Evolutionary conservation across 1,139 yeast genomes (phyloP), one percentile per base, ranked within the genome.

Genomic region (Geotrichum candidum): DNA sequence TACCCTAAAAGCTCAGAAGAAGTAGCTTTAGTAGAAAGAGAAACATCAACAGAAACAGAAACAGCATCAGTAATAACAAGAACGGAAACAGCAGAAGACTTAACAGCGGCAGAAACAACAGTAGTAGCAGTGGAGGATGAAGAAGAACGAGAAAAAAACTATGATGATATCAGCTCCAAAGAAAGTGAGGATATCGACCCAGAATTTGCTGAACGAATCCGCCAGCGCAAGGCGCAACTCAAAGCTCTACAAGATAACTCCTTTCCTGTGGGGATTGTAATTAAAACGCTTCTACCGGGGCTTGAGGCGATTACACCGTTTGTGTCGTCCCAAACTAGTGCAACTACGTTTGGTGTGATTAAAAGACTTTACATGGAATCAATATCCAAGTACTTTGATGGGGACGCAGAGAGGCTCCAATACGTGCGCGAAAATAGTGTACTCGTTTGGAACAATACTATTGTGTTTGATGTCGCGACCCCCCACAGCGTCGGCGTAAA

Each of bases 391-490:
- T 3, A 18, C 15, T 53, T 48, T 31, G 53, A 46, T 9, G 6
- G 22, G 22, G 31, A 27, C 18, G n/a, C 56, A 10, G 35, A 9
- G 25, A 2, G 13, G 5, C n/a, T 45, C n/a, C 41, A 22, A 51
- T 29, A 25, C 15, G 46, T 31, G 15, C 23, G 18, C 18, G 33
- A 54, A 29, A 29, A 64, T 3, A 56, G 63, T 5, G 64, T 64
- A 15, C 57, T 69, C 38, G 66, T 68, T 1, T 66, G 65, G 62
- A 64, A 65, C 22, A 63, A 62, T 29, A 60, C 65, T 22, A 61
- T 62, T 57, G 59, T 69, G 23, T 63, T 61, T 54, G 68, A 67
- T 22, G 60, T 59, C 22, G 63, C 70, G 15, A 66, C 65, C 25
- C 68, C 69, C 10, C 35, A 53, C 22, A 56, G 65, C 9, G 59